These are phyloP conservation scores for Pleurozium schreberi DNA, from an alignment of 225 moss, liverwort and hornwort genomes.

Conservation along the genomic window DNA sequence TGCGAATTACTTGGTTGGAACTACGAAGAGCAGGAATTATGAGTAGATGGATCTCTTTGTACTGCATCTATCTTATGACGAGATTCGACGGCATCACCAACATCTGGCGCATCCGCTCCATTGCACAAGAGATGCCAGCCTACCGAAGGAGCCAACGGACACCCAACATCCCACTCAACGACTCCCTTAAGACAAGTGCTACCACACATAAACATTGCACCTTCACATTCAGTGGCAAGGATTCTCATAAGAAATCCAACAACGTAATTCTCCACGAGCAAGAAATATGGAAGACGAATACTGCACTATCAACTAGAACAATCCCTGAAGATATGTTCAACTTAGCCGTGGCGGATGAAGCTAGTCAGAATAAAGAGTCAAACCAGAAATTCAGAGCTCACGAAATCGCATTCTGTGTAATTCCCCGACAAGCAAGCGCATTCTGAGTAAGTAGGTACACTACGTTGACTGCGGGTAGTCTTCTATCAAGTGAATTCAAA, in stretches of 20 bases:
- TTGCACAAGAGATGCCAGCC: constrained; percentile 58
- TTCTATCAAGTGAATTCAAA: background rate
- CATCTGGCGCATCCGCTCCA: constrained; percentile 17
- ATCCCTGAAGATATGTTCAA: background rate
- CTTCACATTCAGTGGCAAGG: background rate
- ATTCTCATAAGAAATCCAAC: background rate
- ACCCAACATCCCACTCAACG: constrained; percentile 20
- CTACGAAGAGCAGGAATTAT: background rate
- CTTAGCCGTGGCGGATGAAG: background rate
- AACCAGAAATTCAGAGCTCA: background rate
- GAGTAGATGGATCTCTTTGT: background rate
- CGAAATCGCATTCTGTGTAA: background rate
- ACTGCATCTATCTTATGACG: constrained; percentile 16
- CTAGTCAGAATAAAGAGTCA: background rate
- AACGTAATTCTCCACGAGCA: background rate
- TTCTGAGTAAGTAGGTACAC: background rate
- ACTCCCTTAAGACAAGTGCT: background rate
- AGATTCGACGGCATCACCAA: constrained; percentile 25
- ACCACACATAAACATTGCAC: background rate
- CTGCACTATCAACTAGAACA: background rate
- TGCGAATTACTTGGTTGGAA: background rate
- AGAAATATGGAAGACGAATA: background rate
- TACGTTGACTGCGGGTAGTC: background rate
- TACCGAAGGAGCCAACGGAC: constrained; percentile 45
- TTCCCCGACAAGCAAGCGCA: background rate